Evolutionary conservation across 257 asterid species (phyloP).

Genomic region (Forsythia suspensa): DNA sequence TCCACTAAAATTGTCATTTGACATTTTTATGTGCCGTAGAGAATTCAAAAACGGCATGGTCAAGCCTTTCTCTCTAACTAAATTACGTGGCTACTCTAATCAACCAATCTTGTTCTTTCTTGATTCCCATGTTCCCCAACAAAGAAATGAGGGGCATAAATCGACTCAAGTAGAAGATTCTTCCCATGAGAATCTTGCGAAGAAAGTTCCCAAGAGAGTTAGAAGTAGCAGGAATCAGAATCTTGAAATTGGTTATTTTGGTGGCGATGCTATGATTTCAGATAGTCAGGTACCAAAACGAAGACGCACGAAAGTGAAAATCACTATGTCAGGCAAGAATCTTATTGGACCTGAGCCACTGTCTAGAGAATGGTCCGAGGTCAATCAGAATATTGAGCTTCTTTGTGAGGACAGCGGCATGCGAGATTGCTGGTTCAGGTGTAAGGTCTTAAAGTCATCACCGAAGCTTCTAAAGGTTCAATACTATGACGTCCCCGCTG

Average conservation of each 20-base stretch:
- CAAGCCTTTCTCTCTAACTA: conserved; percentile 28
- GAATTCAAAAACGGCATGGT: conserved; percentile 32
- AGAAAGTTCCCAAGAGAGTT: too few species aligned
- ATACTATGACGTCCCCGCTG: conserved; percentile 43
- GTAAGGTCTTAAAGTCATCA: conserved; percentile 42
- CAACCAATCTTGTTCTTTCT: conserved; percentile 42
- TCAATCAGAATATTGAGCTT: conserved; percentile 47
- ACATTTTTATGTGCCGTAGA: conserved; percentile 40
- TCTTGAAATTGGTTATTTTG: too few species aligned
- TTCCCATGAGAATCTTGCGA: too few species aligned
- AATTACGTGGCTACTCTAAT: conserved; percentile 47
- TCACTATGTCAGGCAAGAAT: conserved; percentile 15
- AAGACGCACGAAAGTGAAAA: conserved; percentile 25
- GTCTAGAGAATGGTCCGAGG: conserved; percentile 14
- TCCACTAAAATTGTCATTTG: conserved; percentile 23
- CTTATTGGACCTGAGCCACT: conserved; percentile 20
- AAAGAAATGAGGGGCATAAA: not conserved
- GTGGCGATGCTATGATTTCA: not conserved
- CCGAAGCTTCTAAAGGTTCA: conserved; percentile 40
- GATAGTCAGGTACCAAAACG: conserved; percentile 16
- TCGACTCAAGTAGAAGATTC: not conserved
- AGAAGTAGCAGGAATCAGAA: too few species aligned
- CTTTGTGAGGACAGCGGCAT: conserved; percentile 62
- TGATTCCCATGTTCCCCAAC: conserved; percentile 12
- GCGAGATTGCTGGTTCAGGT: conserved; percentile 69